Percentiles rank a stretch among this genome's conserved stretches.
Evolutionary conservation across 1,139 yeast species (phyloP).

Genomic region (Suhomyces bolitotheri): DNA sequence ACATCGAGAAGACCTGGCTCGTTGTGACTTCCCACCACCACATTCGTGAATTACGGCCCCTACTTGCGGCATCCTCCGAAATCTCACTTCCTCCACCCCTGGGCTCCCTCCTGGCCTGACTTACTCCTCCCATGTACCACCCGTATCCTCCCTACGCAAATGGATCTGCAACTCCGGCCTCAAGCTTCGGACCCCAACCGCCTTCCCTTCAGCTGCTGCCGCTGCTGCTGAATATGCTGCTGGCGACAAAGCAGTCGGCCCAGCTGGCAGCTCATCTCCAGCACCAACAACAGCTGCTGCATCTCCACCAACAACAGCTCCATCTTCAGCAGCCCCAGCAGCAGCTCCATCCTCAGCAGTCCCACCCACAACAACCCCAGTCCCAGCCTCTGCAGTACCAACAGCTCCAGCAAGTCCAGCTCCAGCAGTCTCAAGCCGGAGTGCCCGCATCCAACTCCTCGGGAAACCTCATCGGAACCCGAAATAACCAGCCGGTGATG

Average conservation of each 20-base stretch:
- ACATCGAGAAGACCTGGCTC: no score
- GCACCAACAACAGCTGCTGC: slow-evolving; percentile 10
- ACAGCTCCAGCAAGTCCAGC: slow-evolving; percentile 16
- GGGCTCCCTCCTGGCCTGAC: background rate
- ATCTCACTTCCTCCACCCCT: no score
- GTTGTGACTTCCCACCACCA: no score
- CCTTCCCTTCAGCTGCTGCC: slow-evolving; percentile 14
- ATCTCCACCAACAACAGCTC: no score
- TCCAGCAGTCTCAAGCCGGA: slow-evolving; percentile 16
- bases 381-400: slow-evolving; percentile 14
- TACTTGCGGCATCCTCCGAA: no score
- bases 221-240: slow-evolving; percentile 5
- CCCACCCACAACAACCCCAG: slow-evolving; percentile 3
- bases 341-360: background rate
- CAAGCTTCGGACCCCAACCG: slow-evolving; percentile 3
- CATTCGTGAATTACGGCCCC: no score
- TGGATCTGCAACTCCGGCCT: background rate
- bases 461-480: slow-evolving; percentile 17
- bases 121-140: slow-evolving; percentile 17
- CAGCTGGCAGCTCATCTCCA: background rate
- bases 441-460: slow-evolving; percentile 10
- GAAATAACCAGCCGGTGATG: slow-evolving; percentile 7
- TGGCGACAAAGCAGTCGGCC: slow-evolving; percentile 1
- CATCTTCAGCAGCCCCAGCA: slow-evolving; percentile 4
- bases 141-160: slow-evolving; percentile 17